Evolutionary conservation across 176 grass and related monocot genomes (phyloP).

Genomic region (Luzula sylvatica): DNA sequence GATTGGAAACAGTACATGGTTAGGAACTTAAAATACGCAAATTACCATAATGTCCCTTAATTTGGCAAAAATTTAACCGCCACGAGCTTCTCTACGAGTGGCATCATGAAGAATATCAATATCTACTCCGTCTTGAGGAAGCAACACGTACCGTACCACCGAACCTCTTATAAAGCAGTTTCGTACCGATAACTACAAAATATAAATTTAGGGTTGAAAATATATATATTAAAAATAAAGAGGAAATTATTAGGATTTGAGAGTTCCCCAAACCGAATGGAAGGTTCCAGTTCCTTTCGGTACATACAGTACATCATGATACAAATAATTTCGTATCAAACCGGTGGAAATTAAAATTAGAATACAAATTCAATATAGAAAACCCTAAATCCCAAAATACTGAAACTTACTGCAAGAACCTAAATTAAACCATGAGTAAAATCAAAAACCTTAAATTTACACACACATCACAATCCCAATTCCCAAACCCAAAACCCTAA

Average conservation of each 20-base stretch:
- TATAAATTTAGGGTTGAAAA: neutral
- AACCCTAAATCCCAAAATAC: neutral
- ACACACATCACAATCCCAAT: too few relatives aligned
- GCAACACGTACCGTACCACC: slow-evolving; percentile 87
- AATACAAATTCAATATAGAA: neutral
- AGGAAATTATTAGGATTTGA: too few relatives aligned
- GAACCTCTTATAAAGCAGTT: slow-evolving; percentile 99
- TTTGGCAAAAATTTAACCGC: slow-evolving; percentile 29
- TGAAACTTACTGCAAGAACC: neutral
- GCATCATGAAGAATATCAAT: slow-evolving; percentile 96
- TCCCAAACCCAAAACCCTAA: slow-evolving; percentile 11
- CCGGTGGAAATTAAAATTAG: too few relatives aligned
- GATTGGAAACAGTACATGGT: too few relatives aligned
- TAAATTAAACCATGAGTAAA: neutral
- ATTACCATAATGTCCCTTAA: too few relatives aligned
- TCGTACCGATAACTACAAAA: slow-evolving; percentile 65
- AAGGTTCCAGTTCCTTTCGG: too few relatives aligned
- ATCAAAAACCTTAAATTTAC: neutral
- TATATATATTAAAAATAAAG: too few relatives aligned
- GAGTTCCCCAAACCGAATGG: too few relatives aligned
- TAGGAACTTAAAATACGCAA: too few relatives aligned
- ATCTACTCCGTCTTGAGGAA: slow-evolving; percentile 84
- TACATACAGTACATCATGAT: too few relatives aligned
- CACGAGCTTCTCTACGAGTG: slow-evolving; percentile 88
- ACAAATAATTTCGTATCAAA: too few relatives aligned